Base-by-base conservation (phyloP, 208 protist genomes). In the Leishmania guyanensis region DNA sequence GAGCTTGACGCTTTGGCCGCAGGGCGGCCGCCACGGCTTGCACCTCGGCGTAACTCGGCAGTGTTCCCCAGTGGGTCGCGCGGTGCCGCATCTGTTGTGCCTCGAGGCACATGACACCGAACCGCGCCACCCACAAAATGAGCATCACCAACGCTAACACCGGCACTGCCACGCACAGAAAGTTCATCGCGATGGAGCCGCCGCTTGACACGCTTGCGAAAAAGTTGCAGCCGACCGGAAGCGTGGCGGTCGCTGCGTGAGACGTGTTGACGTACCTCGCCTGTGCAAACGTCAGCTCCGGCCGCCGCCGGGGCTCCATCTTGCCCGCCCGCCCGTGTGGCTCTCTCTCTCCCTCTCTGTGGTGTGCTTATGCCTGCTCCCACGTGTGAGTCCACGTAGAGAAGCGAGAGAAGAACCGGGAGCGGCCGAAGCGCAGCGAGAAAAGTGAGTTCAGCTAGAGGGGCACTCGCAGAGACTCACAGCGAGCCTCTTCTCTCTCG, bases 101-200 rank as follows among this genome's bases (percentile, higher is more conserved):
- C 56, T 80, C 74, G 14, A 77, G 8, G 78, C 53, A 53, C 50
- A 39, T 56, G 29, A 65, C 77, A 26, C 70, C 66, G 26, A 29
- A 20, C 17, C 79, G 83, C 53, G 75, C 72, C 36, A 80, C n/a
- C 83, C 83, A 86, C 56, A 86, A 58, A 16, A 80, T n/a, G 5
- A 83, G 58, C 69, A 86, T 66, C 75, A 83, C 79, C 29, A 80
- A 14, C 56, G 83, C 81, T 20, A 86, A 80, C n/a, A 70, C 64
- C 22, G 79, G 83, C 60, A 84, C 74, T 3, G 75, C 74, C 3
- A 83, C 64, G 51, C 48, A 60, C 33, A 86, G 1, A 26, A 77
- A 76, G 46, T 46, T 54, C 75, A 82, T 71, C 33, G 83, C 75
- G 48, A 86, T 48, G 4, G 82, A 85, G 77, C 74, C 77, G 54